Evolutionary conservation across 495 filamentous ascomycete genomes (phyloP).

Genomic region (Penicillium mononematosum): DNA sequence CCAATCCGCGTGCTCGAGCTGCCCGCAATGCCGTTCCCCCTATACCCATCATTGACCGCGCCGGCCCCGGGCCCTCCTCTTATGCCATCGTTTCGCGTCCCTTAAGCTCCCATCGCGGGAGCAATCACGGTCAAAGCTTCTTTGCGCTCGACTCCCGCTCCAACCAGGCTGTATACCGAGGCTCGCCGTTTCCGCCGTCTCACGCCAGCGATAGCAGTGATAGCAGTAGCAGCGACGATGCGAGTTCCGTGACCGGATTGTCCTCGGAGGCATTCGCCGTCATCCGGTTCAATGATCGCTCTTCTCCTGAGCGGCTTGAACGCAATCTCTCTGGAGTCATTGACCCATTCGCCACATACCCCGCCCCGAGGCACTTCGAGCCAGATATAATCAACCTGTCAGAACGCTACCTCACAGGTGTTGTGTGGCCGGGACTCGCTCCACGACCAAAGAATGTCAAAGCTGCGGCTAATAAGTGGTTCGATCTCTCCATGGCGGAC

Average conservation of each 20-base stretch:
- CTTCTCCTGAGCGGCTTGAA: slow-evolving; percentile 31
- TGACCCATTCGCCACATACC: slow-evolving; percentile 38
- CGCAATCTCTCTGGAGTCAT: slow-evolving; percentile 23
- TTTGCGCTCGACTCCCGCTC: background rate
- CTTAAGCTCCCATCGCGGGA: slow-evolving; percentile 1
- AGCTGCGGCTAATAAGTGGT: slow-evolving; percentile 29
- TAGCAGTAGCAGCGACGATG: slow-evolving; percentile 15
- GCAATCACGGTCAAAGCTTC: background rate
- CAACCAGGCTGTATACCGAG: background rate
- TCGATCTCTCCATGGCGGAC: slow-evolving; percentile 36
- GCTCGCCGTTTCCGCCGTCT: slow-evolving; percentile 16
- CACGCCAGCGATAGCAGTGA: slow-evolving; percentile 21
- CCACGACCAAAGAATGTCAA: slow-evolving; percentile 17
- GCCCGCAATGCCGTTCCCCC: slow-evolving; percentile 4
- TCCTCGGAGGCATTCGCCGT: background rate
- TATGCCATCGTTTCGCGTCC: slow-evolving; percentile 16
- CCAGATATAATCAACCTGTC: slow-evolving; percentile 27
- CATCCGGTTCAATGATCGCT: slow-evolving; percentile 5
- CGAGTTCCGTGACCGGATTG: background rate
- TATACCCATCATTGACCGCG: background rate
- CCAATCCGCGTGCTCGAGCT: background rate
- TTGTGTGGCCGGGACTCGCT: slow-evolving; percentile 40
- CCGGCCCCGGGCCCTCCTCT: background rate
- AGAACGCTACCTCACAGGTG: slow-evolving; percentile 29
- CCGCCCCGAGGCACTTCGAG: slow-evolving; percentile 22